These are phyloP conservation scores for Roridomyces roridus DNA, from an alignment of 768 basidiomycete species.

Conservation along the genomic window DNA sequence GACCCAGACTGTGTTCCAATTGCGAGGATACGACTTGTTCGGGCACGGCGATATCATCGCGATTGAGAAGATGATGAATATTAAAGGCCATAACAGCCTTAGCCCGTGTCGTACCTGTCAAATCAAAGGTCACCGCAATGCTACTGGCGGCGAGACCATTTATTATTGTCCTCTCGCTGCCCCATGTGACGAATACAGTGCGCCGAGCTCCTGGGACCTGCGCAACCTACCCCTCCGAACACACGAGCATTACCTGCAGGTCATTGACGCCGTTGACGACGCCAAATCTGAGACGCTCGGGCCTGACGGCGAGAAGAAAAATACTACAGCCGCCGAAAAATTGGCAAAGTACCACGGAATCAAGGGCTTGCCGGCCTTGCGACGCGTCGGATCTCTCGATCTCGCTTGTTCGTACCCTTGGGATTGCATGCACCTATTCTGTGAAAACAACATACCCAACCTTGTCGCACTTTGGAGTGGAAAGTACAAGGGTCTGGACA, in stretches of 20 bases:
- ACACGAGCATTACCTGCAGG: conserved; percentile 40
- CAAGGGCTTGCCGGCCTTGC: conserved; percentile 34
- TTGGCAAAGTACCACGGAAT: conserved; percentile 36
- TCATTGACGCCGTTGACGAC: conserved; percentile 29
- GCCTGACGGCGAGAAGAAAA: conserved; percentile 23
- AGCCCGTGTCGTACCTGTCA: conserved; percentile 41
- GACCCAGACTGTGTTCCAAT: conserved; percentile 34
- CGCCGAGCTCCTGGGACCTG: conserved; percentile 21
- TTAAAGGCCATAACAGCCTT: conserved; percentile 44
- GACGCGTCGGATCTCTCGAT: conserved; percentile 31
- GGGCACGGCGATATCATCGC: conserved; percentile 40
- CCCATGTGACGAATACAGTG: conserved; percentile 12
- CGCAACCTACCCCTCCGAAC: conserved; percentile 36
- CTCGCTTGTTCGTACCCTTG: conserved; percentile 40
- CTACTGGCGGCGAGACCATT: conserved; percentile 30
- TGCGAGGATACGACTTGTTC: conserved; percentile 36
- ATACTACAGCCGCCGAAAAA: too few relatives aligned
- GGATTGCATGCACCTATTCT: conserved; percentile 56
- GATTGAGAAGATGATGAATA: conserved; percentile 34
- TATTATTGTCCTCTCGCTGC: conserved; percentile 27
- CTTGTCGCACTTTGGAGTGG: conserved; percentile 42
- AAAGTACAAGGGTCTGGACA: conserved; percentile 36
- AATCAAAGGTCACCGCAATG: conserved; percentile 33
- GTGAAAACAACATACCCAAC: conserved; percentile 48
- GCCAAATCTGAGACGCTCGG: background rate